A percentile compares a stretch with the other conserved stretches of the same genome.
Conservation (phyloP, 805 yeast species). For the Metschnikowia peoriensis region DNA sequence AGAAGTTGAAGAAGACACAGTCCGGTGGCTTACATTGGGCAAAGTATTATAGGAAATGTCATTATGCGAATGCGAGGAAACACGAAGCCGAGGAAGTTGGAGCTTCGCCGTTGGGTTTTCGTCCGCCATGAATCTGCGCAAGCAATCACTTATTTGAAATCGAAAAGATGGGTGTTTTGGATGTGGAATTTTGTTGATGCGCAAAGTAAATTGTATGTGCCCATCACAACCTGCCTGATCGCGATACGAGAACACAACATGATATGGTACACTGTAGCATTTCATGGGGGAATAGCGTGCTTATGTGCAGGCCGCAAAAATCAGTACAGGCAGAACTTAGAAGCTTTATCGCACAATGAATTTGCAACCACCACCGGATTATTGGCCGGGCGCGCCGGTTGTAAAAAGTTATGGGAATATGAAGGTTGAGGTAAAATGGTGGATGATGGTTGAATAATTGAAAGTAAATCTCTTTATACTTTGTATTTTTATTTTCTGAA, state of each 20-base stretch:
- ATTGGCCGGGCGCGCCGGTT: background rate
- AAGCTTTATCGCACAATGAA: background rate
- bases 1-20: constrained; percentile 38
- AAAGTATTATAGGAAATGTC: constrained; percentile 12
- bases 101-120: constrained; percentile 11
- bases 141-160: background rate
- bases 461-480: too few species aligned
- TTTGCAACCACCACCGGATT: background rate
- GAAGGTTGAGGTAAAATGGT: too few species aligned
- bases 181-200: background rate
- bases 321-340: too few species aligned
- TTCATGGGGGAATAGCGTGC: background rate
- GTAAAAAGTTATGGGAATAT: background rate
- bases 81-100: constrained; percentile 16
- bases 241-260: background rate
- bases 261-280: background rate
- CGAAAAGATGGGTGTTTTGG: background rate
- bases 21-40: constrained; percentile 26
- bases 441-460: too few species aligned
- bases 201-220: background rate
- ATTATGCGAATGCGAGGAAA: constrained; percentile 9
- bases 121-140: constrained; percentile 11
- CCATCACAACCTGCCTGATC: background rate
- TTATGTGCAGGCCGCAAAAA: background rate
- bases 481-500: too few species aligned